Conservation (phyloP, 164 flowering plant species). For the Magnolia sinica region DNA sequence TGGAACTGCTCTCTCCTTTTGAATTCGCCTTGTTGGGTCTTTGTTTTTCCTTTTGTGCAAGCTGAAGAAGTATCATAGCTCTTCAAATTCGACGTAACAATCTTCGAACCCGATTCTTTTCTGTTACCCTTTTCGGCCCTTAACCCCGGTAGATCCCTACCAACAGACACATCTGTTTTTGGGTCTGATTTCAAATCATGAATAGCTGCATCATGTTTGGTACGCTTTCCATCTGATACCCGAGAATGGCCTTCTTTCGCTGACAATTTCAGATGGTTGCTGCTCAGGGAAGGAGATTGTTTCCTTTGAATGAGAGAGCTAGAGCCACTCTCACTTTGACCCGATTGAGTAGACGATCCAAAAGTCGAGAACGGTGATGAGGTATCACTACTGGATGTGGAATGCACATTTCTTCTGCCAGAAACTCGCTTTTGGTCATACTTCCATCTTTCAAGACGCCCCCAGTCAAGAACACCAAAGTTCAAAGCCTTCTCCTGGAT, state of each 20-base stretch:
- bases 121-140: slow-evolving; percentile 11
- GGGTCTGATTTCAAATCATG: slow-evolving; percentile 22
- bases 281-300: slow-evolving; percentile 11
- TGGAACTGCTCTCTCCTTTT: slow-evolving; percentile 17
- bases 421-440: slow-evolving; percentile 25
- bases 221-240: slow-evolving; percentile 12
- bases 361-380: slow-evolving; percentile 14
- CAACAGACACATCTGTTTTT: slow-evolving; percentile 15
- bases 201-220: slow-evolving; percentile 11
- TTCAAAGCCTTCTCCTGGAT: slow-evolving; percentile 58
- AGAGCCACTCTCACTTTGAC: slow-evolving; percentile 9
- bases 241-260: slow-evolving; percentile 18
- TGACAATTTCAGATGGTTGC: slow-evolving; percentile 17
- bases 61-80: not conserved
- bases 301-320: slow-evolving; percentile 17
- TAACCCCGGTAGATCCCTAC: slow-evolving; percentile 14
- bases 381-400: not conserved
- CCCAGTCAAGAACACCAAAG: slow-evolving; percentile 90
- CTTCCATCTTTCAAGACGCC: slow-evolving; percentile 73
- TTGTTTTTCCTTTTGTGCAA: not conserved
- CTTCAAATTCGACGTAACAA: not conserved
- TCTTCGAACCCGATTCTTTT: slow-evolving; percentile 19
- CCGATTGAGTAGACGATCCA: slow-evolving; percentile 21
- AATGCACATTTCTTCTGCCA: slow-evolving; percentile 9
- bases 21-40: not conserved